These are phyloP conservation scores for Nemania sp. DNA, from an alignment of 2,329 filamentous ascomycete genomes.

Conservation along the genomic window DNA sequence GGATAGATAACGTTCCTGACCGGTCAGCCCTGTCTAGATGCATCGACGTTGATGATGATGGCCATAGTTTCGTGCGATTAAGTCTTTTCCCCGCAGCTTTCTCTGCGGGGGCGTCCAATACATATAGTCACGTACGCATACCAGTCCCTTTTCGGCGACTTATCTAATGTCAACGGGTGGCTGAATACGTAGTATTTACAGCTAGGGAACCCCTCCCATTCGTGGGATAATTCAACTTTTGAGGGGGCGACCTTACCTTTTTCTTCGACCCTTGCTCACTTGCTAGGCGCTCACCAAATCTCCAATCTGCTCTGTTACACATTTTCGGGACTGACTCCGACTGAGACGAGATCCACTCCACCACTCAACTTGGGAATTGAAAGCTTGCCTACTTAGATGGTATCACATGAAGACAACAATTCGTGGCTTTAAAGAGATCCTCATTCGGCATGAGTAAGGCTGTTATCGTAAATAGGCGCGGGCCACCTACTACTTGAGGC, in stretches of 20 bases:
- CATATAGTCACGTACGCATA: no score
- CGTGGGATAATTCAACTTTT: background rate
- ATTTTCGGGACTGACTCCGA: constrained; percentile 4
- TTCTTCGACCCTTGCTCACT: constrained; percentile 3
- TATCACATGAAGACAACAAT: background rate
- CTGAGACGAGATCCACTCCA: constrained; percentile 16
- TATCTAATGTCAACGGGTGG: background rate
- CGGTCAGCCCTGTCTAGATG: constrained; percentile 12
- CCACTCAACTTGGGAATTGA: constrained; percentile 3
- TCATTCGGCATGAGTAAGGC: background rate
- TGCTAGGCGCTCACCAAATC: constrained; percentile 5
- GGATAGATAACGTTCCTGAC: background rate
- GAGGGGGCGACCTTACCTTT: background rate
- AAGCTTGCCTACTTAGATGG: background rate
- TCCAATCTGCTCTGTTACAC: constrained; percentile 22
- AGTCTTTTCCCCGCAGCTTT: background rate
- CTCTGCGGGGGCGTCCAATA: background rate
- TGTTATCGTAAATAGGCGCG: constrained; percentile 11
- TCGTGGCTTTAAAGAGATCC: background rate
- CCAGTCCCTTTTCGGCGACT: background rate
- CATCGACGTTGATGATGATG: background rate
- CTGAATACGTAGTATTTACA: background rate
- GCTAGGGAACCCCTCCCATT: background rate
- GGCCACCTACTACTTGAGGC: constrained; percentile 15
- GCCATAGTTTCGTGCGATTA: background rate